Evolutionary conservation across 768 basidiomycete species (phyloP).

Genomic region (Mycena vitilis): DNA sequence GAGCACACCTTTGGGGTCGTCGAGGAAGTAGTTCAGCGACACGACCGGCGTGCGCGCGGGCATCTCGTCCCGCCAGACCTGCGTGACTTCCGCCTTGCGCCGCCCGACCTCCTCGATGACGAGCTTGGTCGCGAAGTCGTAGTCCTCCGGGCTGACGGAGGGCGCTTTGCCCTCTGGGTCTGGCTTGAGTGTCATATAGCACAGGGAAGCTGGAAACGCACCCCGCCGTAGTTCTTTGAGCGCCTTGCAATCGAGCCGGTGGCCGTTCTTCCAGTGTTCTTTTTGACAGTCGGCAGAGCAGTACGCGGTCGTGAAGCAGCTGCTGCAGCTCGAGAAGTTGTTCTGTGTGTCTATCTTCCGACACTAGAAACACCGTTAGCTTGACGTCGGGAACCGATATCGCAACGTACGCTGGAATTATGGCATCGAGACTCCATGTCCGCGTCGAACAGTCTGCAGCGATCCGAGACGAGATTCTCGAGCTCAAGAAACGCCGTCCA

Average conservation of each 20-base stretch:
- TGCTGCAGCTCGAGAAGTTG: conserved; percentile 33
- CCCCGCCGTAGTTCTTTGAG: conserved; percentile 27
- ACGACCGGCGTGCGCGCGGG: conserved; percentile 29
- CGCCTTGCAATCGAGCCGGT: conserved; percentile 28
- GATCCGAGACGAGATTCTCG: conserved; percentile 25
- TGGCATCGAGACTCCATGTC: conserved; percentile 25
- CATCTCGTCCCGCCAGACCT: conserved; percentile 28
- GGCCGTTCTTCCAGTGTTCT: conserved; percentile 33
- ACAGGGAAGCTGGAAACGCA: neutral
- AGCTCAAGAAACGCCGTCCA: conserved; percentile 29
- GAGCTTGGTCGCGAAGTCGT: conserved; percentile 25
- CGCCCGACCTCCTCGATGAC: conserved; percentile 30
- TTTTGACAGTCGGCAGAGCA: conserved; percentile 32
- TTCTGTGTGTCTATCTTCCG: conserved; percentile 27
- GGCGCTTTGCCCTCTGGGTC: conserved; percentile 23
- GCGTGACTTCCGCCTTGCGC: conserved; percentile 30
- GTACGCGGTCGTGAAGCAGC: conserved; percentile 32
- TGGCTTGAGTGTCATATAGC: neutral
- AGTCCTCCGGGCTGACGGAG: conserved; percentile 26
- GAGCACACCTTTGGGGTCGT: conserved; percentile 27
- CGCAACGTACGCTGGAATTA: conserved; percentile 26
- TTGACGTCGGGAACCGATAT: neutral
- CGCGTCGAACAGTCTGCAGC: conserved; percentile 16
- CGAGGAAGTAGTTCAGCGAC: conserved; percentile 29
- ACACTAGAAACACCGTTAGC: conserved; percentile 23